phyloP scores from a whole-genome alignment of 345 rosid genomes.

The Brassica napus region DNA sequence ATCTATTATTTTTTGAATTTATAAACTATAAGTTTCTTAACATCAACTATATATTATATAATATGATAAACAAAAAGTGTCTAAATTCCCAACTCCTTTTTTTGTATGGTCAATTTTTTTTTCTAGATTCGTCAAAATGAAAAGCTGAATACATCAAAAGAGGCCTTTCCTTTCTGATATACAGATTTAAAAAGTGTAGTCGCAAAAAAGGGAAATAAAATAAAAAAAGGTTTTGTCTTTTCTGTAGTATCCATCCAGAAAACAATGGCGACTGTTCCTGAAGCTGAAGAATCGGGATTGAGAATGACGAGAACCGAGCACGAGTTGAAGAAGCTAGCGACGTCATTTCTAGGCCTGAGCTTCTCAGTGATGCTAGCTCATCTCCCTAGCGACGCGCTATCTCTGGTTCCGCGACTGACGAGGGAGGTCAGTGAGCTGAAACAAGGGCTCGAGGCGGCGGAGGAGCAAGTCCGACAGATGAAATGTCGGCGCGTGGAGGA shows the following conservation, averaged over 20 bases:
- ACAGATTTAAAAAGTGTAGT: not conserved
- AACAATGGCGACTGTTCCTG: constrained; percentile 38
- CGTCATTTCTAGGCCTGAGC: constrained; percentile 68
- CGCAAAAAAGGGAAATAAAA: not conserved
- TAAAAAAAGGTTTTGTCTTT: constrained; percentile 28
- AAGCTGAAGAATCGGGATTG: constrained; percentile 13
- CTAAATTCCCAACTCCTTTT: not conserved
- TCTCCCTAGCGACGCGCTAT: constrained; percentile 55
- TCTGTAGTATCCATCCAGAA: not conserved
- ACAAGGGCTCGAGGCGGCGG: constrained; percentile 56
- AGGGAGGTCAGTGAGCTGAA: constrained; percentile 55
- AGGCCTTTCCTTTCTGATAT: constrained; percentile 7
- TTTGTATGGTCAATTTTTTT: not conserved
- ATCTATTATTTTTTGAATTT: not conserved
- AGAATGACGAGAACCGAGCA: constrained; percentile 16
- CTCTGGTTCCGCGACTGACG: constrained; percentile 50
- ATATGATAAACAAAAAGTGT: not conserved
- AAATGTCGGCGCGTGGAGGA: constrained; percentile 85
- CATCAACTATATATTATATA: not conserved
- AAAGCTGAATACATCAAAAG: constrained; percentile 15
- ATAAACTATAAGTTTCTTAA: not conserved
- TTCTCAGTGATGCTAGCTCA: constrained; percentile 71
- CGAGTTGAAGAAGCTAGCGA: constrained; percentile 44
- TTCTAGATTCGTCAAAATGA: not conserved
- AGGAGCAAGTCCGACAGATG: constrained; percentile 89